These are phyloP conservation scores for Glycine tomentella DNA, from an alignment of 306 rosid genomes.

Conservation along the genomic window DNA sequence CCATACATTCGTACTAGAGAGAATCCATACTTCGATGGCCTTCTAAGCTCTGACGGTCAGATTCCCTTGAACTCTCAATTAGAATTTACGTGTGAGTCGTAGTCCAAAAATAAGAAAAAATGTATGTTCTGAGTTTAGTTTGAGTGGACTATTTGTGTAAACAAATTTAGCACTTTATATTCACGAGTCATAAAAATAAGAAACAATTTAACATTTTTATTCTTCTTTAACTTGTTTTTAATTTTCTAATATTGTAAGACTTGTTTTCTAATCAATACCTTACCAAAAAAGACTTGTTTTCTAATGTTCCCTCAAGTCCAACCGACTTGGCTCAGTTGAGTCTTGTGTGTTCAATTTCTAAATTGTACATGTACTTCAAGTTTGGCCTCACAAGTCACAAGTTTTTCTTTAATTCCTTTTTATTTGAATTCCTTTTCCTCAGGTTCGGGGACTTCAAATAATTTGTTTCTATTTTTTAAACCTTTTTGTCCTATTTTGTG, in stretches of 20 bases:
- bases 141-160: neutral
- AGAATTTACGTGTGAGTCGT: neutral
- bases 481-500: neutral
- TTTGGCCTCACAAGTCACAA: neutral
- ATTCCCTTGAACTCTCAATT: constrained; percentile 35
- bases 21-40: constrained; percentile 57
- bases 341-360: too few relatives aligned
- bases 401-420: neutral
- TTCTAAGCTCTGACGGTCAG: constrained; percentile 44
- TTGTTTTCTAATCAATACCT: too few relatives aligned
- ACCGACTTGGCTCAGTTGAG: neutral
- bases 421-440: neutral
- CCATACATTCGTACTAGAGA: constrained; percentile 55
- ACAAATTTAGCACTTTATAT: neutral
- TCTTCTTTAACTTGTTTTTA: neutral
- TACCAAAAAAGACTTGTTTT: too few relatives aligned
- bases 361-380: neutral
- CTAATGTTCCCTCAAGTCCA: neutral
- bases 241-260: too few relatives aligned
- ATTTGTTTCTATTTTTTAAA: neutral
- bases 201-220: too few relatives aligned
- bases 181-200: neutral
- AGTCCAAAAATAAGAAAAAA: neutral
- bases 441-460: neutral
- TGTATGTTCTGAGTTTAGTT: neutral